Evolutionary conservation across 257 asterid genomes (phyloP).

Genomic region (Ocimum tenuiflorum): DNA sequence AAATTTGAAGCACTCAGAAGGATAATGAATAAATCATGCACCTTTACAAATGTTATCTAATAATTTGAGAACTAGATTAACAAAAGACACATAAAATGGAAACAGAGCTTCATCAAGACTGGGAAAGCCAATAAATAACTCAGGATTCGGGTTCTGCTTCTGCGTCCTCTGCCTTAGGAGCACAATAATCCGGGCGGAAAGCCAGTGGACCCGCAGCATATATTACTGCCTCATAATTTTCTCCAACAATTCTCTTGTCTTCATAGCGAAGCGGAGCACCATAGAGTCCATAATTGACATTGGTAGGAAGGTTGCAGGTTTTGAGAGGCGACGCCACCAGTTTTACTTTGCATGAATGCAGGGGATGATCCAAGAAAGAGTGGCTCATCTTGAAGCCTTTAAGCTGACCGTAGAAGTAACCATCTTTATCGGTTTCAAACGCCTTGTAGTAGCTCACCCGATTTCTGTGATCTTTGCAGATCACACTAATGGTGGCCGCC

Average conservation of each 20-base stretch:
- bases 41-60: constrained; percentile 14
- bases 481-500: constrained; percentile 50
- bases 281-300: constrained; percentile 64
- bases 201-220: constrained; percentile 77
- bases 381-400: constrained; percentile 67
- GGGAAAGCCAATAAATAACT: constrained; percentile 8
- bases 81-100: neutral
- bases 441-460: constrained; percentile 70
- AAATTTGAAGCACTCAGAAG: no score
- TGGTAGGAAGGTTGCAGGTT: constrained; percentile 51
- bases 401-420: constrained; percentile 70
- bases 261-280: constrained; percentile 67
- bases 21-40: constrained; percentile 15
- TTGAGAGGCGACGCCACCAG: constrained; percentile 59
- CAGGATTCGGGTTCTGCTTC: no score
- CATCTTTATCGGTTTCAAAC: constrained; percentile 43
- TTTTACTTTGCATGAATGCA: constrained; percentile 71
- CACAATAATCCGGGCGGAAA: constrained; percentile 61
- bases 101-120: neutral
- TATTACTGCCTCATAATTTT: constrained; percentile 52
- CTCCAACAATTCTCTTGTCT: constrained; percentile 43
- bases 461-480: constrained; percentile 70
- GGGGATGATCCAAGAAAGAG: constrained; percentile 74
- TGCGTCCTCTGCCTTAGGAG: constrained; percentile 36
- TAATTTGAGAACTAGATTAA: neutral